A percentile compares a stretch with the other conserved stretches of the same genome.
These are phyloP conservation scores for Tetrahymena borealis DNA, from an alignment of 73 alveolate species.

Conservation along the genomic window DNA sequence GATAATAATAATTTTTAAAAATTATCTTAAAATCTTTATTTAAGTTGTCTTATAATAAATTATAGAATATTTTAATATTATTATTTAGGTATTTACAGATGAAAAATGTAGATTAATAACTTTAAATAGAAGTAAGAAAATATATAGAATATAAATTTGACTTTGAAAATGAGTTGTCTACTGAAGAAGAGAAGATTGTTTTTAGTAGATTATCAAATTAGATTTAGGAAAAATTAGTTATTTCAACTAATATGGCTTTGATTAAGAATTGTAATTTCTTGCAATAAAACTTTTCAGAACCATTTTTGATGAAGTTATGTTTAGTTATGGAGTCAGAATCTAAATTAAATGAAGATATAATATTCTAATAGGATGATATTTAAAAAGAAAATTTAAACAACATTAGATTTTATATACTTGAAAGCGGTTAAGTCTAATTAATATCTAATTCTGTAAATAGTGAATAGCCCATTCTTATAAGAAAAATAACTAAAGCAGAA, in stretches of 20 bases:
- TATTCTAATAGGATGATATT: not conserved
- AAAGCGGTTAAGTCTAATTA: not conserved
- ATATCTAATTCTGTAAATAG: not conserved
- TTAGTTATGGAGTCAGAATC: not conserved
- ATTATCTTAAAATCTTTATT: too few species aligned
- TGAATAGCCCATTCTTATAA: not conserved
- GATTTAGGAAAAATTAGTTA: not conserved
- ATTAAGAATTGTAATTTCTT: not conserved
- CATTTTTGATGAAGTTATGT: not conserved
- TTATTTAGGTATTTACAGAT: not conserved
- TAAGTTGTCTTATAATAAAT: too few species aligned
- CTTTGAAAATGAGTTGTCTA: not conserved
- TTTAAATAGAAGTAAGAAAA: not conserved
- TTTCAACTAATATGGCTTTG: not conserved
- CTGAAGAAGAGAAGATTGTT: not conserved
- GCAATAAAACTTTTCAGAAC: not conserved
- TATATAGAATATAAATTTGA: not conserved
- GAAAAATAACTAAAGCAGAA: not conserved
- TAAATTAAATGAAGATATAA: not conserved
- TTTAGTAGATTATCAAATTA: not conserved
- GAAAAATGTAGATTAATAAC: not conserved
- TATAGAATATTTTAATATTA: too few species aligned
- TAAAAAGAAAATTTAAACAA: not conserved
- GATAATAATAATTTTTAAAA: too few species aligned
- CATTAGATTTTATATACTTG: not conserved